A percentile compares a stretch with the other conserved stretches of the same genome.
These are phyloP conservation scores for Diaporthe caulivora DNA, from an alignment of 2,329 filamentous ascomycete species.

Conservation along the genomic window DNA sequence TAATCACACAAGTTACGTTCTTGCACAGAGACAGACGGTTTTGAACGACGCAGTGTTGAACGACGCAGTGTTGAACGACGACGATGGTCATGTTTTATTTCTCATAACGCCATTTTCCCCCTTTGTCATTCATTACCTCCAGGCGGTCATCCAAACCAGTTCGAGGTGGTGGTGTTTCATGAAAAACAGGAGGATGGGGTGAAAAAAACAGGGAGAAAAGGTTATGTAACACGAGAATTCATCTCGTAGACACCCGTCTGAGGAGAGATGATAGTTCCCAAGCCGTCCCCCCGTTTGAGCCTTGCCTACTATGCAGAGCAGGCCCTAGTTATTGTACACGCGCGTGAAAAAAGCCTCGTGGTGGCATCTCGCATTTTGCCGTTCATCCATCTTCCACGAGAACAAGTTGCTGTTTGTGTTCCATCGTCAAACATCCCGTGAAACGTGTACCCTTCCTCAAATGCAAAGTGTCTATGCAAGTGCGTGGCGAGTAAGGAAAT, in stretches of 20 bases:
- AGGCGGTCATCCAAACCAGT: not conserved
- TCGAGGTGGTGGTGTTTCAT: constrained; percentile 15
- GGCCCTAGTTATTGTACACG: constrained; percentile 28
- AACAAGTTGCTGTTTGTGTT: not conserved
- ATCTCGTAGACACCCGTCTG: constrained; percentile 2
- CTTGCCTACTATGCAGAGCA: constrained; percentile 23
- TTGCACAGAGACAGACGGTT: not conserved
- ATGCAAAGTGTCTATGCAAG: constrained; percentile 5
- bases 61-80: not conserved
- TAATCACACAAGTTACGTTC: not conserved
- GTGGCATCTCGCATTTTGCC: constrained; percentile 1
- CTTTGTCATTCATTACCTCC: not conserved
- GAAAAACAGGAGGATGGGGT: not conserved
- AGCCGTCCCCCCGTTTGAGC: constrained; percentile 7
- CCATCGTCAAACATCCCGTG: not conserved
- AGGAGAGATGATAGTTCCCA: constrained; percentile 24
- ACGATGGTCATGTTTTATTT: not conserved
- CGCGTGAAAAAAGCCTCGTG: not conserved
- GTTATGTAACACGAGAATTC: constrained; percentile 30
- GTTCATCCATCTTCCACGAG: not conserved
- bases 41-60: not conserved
- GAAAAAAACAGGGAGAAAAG: not conserved
- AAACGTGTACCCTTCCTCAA: constrained; percentile 14
- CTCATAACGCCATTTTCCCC: constrained; percentile 23
- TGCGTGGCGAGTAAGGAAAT: not conserved